A percentile compares a stretch with the other conserved stretches of the same genome.
Evolutionary conservation across 2,329 filamentous ascomycete species (phyloP).

Genomic region (Chaetothyriales sp.): DNA sequence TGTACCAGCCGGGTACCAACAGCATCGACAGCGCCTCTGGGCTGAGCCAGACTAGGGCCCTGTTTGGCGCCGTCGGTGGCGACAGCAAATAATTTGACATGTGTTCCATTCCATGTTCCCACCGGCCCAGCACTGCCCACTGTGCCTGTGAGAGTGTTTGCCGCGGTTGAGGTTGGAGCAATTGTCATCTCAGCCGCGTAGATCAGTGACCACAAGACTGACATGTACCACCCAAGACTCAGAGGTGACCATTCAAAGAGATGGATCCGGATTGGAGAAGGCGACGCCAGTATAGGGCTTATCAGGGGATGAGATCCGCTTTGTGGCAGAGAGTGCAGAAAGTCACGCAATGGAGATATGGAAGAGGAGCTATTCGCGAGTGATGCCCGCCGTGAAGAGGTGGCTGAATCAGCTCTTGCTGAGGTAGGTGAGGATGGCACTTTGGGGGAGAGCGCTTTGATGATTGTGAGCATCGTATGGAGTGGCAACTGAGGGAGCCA

Average conservation of each 20-base stretch:
- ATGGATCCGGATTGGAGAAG: conserved; percentile 60
- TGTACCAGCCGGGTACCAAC: conserved; percentile 82
- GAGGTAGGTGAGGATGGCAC: conserved; percentile 30
- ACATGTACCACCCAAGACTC: conserved; percentile 89
- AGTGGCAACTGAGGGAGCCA: conserved; percentile 88
- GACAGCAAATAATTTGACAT: conserved; percentile 75
- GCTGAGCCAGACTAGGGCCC: conserved; percentile 67
- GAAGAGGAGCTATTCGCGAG: conserved; percentile 25
- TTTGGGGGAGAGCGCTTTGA: conserved; percentile 43
- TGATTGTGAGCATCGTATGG: conserved; percentile 67
- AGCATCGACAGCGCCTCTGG: conserved; percentile 80
- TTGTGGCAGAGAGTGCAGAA: conserved; percentile 29
- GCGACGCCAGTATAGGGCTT: conserved; percentile 52
- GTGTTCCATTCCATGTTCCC: conserved; percentile 86
- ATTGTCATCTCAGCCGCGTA: conserved; percentile 83
- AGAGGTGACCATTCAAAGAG: conserved; percentile 89
- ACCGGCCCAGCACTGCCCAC: conserved; percentile 59
- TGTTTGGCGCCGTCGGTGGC: conserved; percentile 61
- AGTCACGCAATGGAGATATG: conserved; percentile 23
- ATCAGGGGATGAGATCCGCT: conserved; percentile 41
- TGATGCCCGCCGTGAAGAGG: conserved; percentile 21
- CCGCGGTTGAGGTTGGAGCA: conserved; percentile 12
- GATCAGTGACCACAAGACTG: conserved; percentile 81
- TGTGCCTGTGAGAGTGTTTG: conserved; percentile 14
- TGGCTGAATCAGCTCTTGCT: conserved; percentile 18